Percentiles rank a stretch among this genome's conserved stretches.
Evolutionary conservation across 257 asterid genomes (phyloP).

Genomic region (Salvia miltiorrhiza): DNA sequence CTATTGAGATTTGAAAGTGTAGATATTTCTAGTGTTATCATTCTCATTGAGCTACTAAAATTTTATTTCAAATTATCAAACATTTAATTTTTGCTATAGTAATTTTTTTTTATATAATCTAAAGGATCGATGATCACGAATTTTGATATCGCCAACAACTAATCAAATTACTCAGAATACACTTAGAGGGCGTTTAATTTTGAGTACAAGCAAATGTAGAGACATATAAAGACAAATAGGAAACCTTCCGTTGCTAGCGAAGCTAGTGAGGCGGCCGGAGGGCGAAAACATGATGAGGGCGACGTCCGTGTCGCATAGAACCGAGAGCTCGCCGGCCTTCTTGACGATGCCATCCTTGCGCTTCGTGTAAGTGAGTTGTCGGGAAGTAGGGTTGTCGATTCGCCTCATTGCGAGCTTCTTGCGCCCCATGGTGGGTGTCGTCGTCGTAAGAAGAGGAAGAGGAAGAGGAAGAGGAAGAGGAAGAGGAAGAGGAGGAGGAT

Average conservation of each 20-base stretch:
- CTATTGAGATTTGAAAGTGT: neutral
- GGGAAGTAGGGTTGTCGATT: constrained; percentile 47
- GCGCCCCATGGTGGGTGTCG: constrained; percentile 41
- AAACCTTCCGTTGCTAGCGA: constrained; percentile 55
- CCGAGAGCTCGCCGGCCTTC: constrained; percentile 61
- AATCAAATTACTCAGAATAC: too few relatives aligned
- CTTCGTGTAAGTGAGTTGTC: constrained; percentile 46
- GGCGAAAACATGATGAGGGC: constrained; percentile 73
- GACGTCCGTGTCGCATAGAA: constrained; percentile 60
- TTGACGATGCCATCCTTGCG: constrained; percentile 67
- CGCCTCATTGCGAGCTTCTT: constrained; percentile 48
- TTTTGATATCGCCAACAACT: too few relatives aligned
- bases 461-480: neutral
- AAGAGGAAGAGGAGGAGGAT: neutral
- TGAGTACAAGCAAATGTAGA: neutral
- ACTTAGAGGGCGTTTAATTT: too few relatives aligned
- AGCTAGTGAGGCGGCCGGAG: constrained; percentile 48
- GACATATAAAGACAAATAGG: neutral
- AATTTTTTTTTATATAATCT: too few relatives aligned
- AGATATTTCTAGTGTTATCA: neutral
- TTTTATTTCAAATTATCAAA: neutral
- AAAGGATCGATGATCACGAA: too few relatives aligned
- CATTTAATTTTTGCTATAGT: too few relatives aligned
- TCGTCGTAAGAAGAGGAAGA: neutral
- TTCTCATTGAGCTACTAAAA: neutral